These are phyloP conservation scores for Cichorium intybus DNA, from an alignment of 140 eudicot genomes.

Conservation along the genomic window DNA sequence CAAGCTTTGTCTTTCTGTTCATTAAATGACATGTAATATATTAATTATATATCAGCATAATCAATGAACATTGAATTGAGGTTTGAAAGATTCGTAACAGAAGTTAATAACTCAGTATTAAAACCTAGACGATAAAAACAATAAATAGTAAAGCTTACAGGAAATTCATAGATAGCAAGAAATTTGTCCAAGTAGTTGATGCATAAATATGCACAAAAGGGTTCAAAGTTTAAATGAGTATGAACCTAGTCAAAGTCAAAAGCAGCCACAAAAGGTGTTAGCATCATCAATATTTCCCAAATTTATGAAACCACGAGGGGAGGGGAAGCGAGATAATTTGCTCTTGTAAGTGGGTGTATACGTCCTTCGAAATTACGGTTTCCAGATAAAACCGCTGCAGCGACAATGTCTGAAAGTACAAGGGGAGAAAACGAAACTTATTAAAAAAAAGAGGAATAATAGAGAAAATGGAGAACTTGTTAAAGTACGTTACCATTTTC, in stretches of 20 bases:
- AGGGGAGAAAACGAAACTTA: slow-evolving; percentile 8
- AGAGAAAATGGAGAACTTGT: no score
- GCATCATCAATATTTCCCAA: slow-evolving; percentile 11
- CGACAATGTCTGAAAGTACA: slow-evolving; percentile 47
- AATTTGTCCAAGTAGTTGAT: slow-evolving; percentile 71
- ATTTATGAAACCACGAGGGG: slow-evolving; percentile 65
- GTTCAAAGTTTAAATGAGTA: slow-evolving; percentile 55
- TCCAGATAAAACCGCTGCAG: slow-evolving; percentile 71
- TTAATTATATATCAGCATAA: background rate
- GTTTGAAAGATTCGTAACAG: background rate
- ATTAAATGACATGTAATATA: background rate
- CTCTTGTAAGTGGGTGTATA: slow-evolving; percentile 71
- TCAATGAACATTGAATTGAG: slow-evolving; percentile 12
- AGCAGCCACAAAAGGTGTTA: slow-evolving; percentile 1
- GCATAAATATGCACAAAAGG: slow-evolving; percentile 51
- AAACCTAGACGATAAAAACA: background rate
- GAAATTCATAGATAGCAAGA: slow-evolving; percentile 65
- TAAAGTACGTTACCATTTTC: no score
- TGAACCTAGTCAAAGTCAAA: slow-evolving; percentile 47
- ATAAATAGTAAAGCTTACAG: slow-evolving; percentile 44
- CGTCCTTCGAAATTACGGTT: slow-evolving; percentile 67
- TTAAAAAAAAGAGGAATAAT: background rate
- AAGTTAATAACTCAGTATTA: no score
- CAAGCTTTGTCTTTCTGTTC: slow-evolving; percentile 60
- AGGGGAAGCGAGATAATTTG: slow-evolving; percentile 74